A percentile compares a stretch with the other conserved stretches of the same genome.
phyloP scores from a whole-genome alignment of 352 stramenopile genomes.

The Sclerospora graminicola region DNA sequence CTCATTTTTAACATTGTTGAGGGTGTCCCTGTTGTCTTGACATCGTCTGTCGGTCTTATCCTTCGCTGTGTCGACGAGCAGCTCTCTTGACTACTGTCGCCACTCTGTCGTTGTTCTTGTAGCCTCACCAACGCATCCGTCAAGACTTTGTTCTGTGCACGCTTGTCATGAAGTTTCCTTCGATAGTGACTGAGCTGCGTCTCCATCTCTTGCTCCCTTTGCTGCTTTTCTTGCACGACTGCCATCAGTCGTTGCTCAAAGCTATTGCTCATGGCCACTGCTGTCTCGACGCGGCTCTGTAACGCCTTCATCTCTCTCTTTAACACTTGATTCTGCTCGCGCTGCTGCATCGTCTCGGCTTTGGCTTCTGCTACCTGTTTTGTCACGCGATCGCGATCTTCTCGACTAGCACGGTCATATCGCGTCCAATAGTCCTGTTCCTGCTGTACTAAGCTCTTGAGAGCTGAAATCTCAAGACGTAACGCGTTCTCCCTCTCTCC shows the following conservation, averaged over 20 bases:
- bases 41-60: no score
- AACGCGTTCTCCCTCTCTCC: constrained; percentile 18
- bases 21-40: no score
- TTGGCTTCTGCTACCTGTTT: constrained; percentile 24
- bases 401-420: constrained; percentile 11
- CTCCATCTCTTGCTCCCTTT: constrained; percentile 24
- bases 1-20: background rate
- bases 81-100: background rate
- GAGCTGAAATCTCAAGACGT: constrained; percentile 19
- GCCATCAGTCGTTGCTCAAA: constrained; percentile 43
- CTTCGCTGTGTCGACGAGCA: no score
- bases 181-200: constrained; percentile 26
- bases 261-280: constrained; percentile 29
- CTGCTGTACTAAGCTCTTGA: constrained; percentile 34
- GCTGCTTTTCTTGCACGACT: constrained; percentile 34
- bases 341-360: constrained; percentile 16
- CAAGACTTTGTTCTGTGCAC: constrained; percentile 46
- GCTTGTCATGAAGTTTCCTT: constrained; percentile 41
- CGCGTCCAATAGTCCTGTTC: constrained; percentile 38
- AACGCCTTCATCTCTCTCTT: constrained; percentile 30
- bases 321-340: constrained; percentile 27
- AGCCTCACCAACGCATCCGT: constrained; percentile 35
- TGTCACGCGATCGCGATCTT: constrained; percentile 24
- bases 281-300: constrained; percentile 38
- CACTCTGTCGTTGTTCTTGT: constrained; percentile 8